phyloP scores from a whole-genome alignment of 108 stramenopile genomes.

The Pelagomonas calceolata region DNA sequence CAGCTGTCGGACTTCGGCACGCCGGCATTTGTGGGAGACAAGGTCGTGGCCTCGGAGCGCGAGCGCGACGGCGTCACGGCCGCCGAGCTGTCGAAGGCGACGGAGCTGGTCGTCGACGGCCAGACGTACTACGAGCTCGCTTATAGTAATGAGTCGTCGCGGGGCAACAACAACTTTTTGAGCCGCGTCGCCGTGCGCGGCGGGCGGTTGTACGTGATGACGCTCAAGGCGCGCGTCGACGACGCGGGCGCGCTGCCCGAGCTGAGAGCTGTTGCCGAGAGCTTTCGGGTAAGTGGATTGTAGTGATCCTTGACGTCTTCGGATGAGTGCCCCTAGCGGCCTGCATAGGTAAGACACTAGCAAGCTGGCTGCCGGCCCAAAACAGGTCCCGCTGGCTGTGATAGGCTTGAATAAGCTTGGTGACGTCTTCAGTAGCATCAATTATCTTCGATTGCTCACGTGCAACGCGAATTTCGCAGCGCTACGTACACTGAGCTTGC shows the following conservation, averaged over 20 bases:
- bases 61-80: not conserved
- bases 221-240: not conserved
- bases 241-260: not conserved
- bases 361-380: no score
- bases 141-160: not conserved
- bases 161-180: not conserved
- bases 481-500: no score
- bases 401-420: no score
- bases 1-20: not conserved
- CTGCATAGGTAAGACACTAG: no score
- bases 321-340: no score
- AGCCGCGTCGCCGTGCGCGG: not conserved
- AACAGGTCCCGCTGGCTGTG: no score
- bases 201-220: not conserved
- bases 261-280: not conserved
- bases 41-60: slow-evolving; percentile 1
- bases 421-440: no score
- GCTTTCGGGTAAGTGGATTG: not conserved
- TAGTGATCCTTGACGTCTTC: no score
- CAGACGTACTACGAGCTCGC: not conserved
- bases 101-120: not conserved
- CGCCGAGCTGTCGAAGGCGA: not conserved
- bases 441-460: no score
- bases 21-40: not conserved
- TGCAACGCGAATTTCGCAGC: no score